These are phyloP conservation scores for Boletus fagicola DNA, from an alignment of 768 basidiomycete genomes.

Conservation along the genomic window DNA sequence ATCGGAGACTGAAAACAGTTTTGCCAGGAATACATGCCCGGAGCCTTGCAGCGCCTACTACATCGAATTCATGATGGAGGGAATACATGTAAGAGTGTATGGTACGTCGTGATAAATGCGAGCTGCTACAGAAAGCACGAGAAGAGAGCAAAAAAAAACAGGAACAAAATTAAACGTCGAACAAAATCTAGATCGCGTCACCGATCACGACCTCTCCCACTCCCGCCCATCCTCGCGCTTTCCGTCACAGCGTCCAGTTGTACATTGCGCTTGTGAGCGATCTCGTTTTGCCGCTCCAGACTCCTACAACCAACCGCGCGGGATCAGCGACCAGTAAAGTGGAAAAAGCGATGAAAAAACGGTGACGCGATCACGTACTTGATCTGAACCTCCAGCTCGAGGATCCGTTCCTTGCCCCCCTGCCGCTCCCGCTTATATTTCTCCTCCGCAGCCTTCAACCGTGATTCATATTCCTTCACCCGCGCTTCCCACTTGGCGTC, in stretches of 20 bases:
- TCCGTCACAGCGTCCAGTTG: slow-evolving; percentile 37
- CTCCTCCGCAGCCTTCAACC: slow-evolving; percentile 83
- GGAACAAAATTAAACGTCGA: not conserved
- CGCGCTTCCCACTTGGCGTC: slow-evolving; percentile 93
- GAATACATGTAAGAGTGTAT: too few species aligned
- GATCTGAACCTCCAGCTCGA: slow-evolving; percentile 67
- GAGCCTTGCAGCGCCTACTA: not conserved
- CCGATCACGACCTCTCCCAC: slow-evolving; percentile 21
- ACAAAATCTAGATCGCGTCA: slow-evolving; percentile 6
- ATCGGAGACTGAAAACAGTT: too few species aligned
- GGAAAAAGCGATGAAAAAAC: slow-evolving; percentile 6
- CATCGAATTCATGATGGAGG: not conserved
- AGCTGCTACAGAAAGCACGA: slow-evolving; percentile 15
- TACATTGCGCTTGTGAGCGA: slow-evolving; percentile 69
- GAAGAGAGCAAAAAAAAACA: not conserved
- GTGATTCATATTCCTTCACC: slow-evolving; percentile 88
- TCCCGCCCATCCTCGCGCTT: slow-evolving; percentile 15
- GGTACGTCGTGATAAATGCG: slow-evolving; percentile 13
- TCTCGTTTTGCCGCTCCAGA: slow-evolving; percentile 72
- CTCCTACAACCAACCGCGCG: slow-evolving; percentile 43
- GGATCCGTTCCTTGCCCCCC: slow-evolving; percentile 83
- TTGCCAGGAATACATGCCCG: too few species aligned
- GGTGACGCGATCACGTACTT: slow-evolving; percentile 54
- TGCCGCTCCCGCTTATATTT: slow-evolving; percentile 91
- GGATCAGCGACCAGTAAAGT: not conserved